These are phyloP conservation scores for Phlyctochytrium bullatum DNA, from an alignment of 192 early-diverging fungal genomes.

Conservation along the genomic window DNA sequence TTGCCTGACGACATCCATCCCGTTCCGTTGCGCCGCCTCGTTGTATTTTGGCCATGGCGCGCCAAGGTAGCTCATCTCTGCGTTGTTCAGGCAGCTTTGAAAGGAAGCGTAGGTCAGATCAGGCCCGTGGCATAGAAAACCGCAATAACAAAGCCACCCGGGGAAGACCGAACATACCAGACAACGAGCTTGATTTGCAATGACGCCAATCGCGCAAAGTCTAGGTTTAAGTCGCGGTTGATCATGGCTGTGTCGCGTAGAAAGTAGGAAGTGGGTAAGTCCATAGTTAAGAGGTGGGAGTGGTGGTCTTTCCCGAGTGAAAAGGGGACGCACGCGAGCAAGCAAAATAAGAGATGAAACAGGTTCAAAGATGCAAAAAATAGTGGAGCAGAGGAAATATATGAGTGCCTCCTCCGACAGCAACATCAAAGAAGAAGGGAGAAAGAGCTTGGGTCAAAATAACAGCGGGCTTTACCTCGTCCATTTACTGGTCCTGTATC, in stretches of 20 bases:
- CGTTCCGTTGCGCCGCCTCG: conserved; percentile 44
- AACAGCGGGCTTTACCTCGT: conserved; percentile 65
- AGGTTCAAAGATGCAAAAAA: too few species aligned
- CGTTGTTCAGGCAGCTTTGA: conserved; percentile 62
- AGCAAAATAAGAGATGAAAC: too few species aligned
- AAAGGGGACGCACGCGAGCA: too few species aligned
- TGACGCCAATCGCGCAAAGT: conserved; percentile 62
- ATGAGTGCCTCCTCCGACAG: too few species aligned
- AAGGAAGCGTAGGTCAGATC: neutral
- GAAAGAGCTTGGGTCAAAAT: conserved; percentile 67
- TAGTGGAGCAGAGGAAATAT: too few species aligned
- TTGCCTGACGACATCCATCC: conserved; percentile 57
- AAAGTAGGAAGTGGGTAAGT: neutral
- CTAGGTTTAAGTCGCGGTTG: conserved; percentile 67
- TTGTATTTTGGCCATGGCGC: conserved; percentile 62
- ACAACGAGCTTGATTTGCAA: conserved; percentile 57
- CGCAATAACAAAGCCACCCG: too few species aligned
- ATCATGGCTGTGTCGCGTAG: conserved; percentile 61
- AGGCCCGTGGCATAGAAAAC: conserved; percentile 9
- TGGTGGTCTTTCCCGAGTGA: too few species aligned
- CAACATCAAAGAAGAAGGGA: too few species aligned
- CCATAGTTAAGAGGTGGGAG: neutral
- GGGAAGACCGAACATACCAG: too few species aligned
- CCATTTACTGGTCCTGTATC: conserved; percentile 66
- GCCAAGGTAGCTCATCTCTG: conserved; percentile 64